Evolutionary conservation across 2,329 filamentous ascomycete genomes (phyloP), one percentile per base, ranked within the genome.

Genomic region (Furcasterigmium sp.): DNA sequence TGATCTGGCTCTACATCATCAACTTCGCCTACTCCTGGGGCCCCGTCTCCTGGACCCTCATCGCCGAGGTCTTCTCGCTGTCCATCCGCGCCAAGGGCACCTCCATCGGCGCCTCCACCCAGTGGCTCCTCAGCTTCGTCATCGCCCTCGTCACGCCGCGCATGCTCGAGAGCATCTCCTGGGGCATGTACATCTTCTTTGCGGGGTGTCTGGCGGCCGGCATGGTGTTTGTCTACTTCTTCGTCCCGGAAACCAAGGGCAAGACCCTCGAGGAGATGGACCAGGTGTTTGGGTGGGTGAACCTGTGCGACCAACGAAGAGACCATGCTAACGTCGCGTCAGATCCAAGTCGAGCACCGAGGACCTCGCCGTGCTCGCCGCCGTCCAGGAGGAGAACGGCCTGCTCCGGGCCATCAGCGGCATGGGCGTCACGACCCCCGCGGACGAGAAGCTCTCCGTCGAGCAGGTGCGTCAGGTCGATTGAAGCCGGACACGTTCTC

Each of bases 171-270:
- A 68, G 70, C 14, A 75, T 68, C 7, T 61, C 59, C 4, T 76
- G 64, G 55, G 73, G 73, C 9, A 73, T 73, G 0, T 82, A 82
- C 49, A 68, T 80, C 37, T 82, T 84, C 64, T 84, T 83, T 48
- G 74, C 72, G 1, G 61, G 68, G 3, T 77, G 78, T 50, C 76
- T 71, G 48, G 50, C 72, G 2, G 51, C 78, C 7, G 67, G 68
- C 0, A 58, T 68, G 7, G 45, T 69, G 1, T 80, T 74, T 63
- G 71, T 72, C 0, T 76, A 61, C 47, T 70, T 78, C 49, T 70
- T 76, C 39, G 72, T 82, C 0, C 78, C 78, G 0, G 79, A 83
- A 54, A 83, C 79, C 0, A 70, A 67, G 38, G 76, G 76, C 15
- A 65, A 60, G 50, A 76, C 67, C 1, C 62, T 80, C 1, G 76